Base-by-base conservation (phyloP, 345 rosid species). In the Linum tenue region DNA sequence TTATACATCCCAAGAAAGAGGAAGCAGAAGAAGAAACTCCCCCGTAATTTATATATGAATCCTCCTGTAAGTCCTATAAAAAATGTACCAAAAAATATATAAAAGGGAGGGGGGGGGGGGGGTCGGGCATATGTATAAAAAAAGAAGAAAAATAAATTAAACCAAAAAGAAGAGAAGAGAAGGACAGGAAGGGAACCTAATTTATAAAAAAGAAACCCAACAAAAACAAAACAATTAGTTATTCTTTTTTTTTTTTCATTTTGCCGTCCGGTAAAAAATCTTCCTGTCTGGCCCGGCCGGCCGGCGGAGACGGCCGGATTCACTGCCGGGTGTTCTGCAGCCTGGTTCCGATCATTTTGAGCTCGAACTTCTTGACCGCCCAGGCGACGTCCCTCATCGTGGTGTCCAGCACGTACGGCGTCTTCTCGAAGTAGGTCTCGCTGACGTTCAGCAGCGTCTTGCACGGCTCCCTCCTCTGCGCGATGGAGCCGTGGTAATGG, bases 401-500 rank as follows among this genome's bases (percentile, higher is more conserved):
- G 37, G 60, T 57, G 38, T 57, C 38, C 60, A 57, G 36, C 60
- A 57, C 60, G 11, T 57, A 57, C 7, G 60, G 60, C 1, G 60
- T 57, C 12, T 22, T 57, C 7, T 57, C 60, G 38, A 57, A 57
- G 37, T 5, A 4, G 22, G 38, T 31, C 60, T 57, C 37, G 7
- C 36, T 15, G 31, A 57, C 60, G 37, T 57, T 57, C 37, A 91
- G 55, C 64, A 69, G 64, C 50, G 84, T 73, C 76, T 94, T 73
- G 81, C 96, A 91, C 1, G 82, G 80, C 77, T 91, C 94, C 15
- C 81, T 83, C 37, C 70, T 78, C 11, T 76, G 79, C 0, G 86
- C 79, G 53, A 91, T 85, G 37, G 96, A 69, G 73, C 77, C 84
- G 77, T 88, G 97, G 73, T 91, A 88, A 70, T 91, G 94, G 59